Conservation (phyloP, 805 yeast species). For the Candida awuae region DNA sequence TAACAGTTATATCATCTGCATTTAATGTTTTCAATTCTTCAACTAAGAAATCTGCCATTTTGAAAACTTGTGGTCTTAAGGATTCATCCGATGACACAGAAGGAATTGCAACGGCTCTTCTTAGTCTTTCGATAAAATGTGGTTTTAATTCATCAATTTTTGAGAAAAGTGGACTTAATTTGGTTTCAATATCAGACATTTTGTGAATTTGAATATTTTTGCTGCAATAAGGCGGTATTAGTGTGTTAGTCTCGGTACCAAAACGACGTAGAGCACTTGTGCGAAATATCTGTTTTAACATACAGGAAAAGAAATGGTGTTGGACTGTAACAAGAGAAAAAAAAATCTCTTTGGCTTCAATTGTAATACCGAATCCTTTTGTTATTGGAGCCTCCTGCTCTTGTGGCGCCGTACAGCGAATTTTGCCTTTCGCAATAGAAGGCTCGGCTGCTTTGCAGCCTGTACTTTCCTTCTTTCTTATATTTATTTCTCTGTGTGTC, state of each 20-base stretch:
- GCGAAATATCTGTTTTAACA: background rate
- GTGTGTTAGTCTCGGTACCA: background rate
- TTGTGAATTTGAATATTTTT: background rate
- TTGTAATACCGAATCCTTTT: too few species aligned
- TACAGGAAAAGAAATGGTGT: background rate
- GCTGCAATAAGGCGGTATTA: too few species aligned
- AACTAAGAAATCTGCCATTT: conserved; percentile 79
- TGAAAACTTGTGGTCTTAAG: conserved; percentile 80
- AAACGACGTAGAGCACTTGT: background rate
- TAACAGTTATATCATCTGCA: conserved; percentile 73
- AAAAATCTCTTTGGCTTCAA: too few species aligned
- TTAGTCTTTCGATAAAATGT: conserved; percentile 59
- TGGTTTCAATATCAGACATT: conserved; percentile 20
- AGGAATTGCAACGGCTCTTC: conserved; percentile 86
- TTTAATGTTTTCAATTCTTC: conserved; percentile 64
- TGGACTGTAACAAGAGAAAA: background rate
- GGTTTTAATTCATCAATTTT: conserved; percentile 73
- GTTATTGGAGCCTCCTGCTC: too few species aligned
- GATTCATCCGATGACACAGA: conserved; percentile 90
- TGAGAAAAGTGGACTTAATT: conserved; percentile 34
- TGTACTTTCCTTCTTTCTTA: too few species aligned
- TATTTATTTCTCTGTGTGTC: too few species aligned
- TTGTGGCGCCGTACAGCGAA: too few species aligned
- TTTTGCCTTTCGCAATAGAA: too few species aligned
- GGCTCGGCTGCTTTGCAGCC: too few species aligned